Conservation (phyloP, 352 stramenopile species). For the Phytophthora tentaculata region DNA sequence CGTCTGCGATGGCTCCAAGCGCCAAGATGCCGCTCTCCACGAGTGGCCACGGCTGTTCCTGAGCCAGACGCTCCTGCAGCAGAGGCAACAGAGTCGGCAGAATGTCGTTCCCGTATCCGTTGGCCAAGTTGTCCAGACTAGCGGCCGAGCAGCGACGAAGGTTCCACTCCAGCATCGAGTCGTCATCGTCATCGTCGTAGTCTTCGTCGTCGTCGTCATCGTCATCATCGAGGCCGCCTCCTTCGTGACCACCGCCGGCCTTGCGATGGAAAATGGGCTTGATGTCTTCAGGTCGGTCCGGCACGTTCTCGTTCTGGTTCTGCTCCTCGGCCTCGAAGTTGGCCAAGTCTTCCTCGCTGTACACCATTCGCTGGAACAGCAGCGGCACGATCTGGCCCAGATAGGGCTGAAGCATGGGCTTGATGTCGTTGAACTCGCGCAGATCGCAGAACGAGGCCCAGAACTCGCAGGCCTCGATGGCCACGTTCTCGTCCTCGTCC, state of each 20-base stretch:
- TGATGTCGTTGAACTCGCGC: conserved; percentile 92
- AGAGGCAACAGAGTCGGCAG: conserved; percentile 92
- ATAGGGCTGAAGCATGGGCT: conserved; percentile 85
- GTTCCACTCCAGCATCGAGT: conserved; percentile 96
- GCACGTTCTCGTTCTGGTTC: conserved; percentile 86
- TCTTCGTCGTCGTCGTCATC: conserved; percentile 91
- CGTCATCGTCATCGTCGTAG: conserved; percentile 90
- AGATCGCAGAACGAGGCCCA: conserved; percentile 92
- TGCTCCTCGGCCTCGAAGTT: conserved; percentile 92
- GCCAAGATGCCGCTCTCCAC: conserved; percentile 96
- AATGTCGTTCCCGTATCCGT: conserved; percentile 94
- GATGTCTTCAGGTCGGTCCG: conserved; percentile 92
- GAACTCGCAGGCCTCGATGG: conserved; percentile 91
- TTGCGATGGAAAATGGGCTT: conserved; percentile 89
- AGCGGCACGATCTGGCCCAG: conserved; percentile 92
- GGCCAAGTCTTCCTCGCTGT: conserved; percentile 92
- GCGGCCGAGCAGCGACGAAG: conserved; percentile 94
- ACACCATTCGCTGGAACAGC: conserved; percentile 95
- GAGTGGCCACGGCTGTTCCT: conserved; percentile 92
- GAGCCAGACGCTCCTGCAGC: conserved; percentile 90
- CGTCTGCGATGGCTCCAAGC: conserved; percentile 95
- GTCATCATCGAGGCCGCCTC: conserved; percentile 52
- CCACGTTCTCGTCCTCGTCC: conserved; percentile 86
- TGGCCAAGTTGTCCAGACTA: conserved; percentile 94
- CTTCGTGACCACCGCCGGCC: conserved; percentile 34